phyloP scores from a whole-genome alignment of 257 asterid species.

The Rehmannia glutinosa region DNA sequence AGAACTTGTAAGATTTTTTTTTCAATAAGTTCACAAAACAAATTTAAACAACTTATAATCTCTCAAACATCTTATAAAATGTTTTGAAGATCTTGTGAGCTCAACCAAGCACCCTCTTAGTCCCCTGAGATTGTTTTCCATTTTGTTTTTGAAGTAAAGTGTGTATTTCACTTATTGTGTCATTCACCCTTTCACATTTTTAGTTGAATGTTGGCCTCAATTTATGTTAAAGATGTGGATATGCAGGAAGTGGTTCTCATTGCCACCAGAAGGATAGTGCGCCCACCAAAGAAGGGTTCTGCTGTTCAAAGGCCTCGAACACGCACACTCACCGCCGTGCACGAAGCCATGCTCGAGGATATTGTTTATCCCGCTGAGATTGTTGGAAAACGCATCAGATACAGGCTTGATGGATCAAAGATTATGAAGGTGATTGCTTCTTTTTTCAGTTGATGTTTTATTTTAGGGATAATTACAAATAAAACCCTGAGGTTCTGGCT shows the following conservation, averaged over 20 bases:
- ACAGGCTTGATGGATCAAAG: slow-evolving; percentile 78
- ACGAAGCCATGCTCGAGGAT: slow-evolving; percentile 85
- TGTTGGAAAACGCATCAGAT: slow-evolving; percentile 67
- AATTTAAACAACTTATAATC: too few species aligned
- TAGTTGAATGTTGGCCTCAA: not conserved
- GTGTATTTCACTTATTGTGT: too few species aligned
- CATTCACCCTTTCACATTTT: too few species aligned
- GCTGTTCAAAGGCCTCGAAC: slow-evolving; percentile 82
- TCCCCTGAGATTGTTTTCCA: not conserved
- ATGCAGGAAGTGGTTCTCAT: slow-evolving; percentile 69
- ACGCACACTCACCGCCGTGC: slow-evolving; percentile 87
- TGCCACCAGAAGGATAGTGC: slow-evolving; percentile 73
- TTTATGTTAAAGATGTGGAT: not conserved
- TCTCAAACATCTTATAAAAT: too few species aligned
- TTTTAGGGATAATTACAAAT: not conserved
- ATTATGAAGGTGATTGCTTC: slow-evolving; percentile 59
- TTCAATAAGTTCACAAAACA: too few species aligned
- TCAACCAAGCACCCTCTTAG: too few species aligned
- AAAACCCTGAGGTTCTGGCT: too few species aligned
- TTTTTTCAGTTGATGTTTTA: not conserved
- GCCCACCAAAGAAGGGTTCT: slow-evolving; percentile 93
- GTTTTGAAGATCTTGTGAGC: too few species aligned
- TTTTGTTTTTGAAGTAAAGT: not conserved
- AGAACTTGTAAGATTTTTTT: too few species aligned
- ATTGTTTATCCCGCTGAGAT: slow-evolving; percentile 85